A percentile compares a stretch with the other conserved stretches of the same genome.
phyloP scores from a whole-genome alignment of 176 grass and related monocot genomes.

The Carex littledalei region DNA sequence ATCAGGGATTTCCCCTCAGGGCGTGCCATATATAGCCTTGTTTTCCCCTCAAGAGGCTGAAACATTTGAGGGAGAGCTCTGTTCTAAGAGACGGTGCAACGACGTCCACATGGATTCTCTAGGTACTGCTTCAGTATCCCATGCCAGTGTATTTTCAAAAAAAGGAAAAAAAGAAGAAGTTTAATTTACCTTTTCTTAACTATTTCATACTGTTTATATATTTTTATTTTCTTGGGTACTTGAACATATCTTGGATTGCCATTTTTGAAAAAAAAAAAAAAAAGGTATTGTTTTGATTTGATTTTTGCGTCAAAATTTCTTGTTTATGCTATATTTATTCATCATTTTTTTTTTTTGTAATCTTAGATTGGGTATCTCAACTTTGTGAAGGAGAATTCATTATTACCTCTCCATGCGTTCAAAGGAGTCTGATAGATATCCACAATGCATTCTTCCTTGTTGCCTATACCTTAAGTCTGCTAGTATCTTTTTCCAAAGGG shows the following conservation, averaged over 20 bases:
- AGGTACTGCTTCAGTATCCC: slow-evolving; percentile 2
- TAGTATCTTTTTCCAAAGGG: slow-evolving; percentile 5
- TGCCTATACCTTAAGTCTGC: slow-evolving; percentile 4
- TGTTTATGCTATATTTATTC: not conserved
- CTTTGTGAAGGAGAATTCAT: slow-evolving; percentile 27
- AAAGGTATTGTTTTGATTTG: not conserved
- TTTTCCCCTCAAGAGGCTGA: not conserved
- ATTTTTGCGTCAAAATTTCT: not conserved
- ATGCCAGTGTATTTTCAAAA: not conserved
- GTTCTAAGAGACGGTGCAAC: not conserved
- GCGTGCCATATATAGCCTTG: not conserved
- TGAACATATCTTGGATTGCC: not conserved
- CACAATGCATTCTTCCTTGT: slow-evolving; percentile 28
- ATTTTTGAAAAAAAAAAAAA: not conserved
- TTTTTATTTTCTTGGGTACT: not conserved
- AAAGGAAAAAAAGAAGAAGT: not conserved
- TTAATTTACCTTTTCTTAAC: not conserved
- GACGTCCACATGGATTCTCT: slow-evolving; percentile 12
- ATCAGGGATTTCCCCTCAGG: no score
- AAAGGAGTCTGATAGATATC: slow-evolving; percentile 38
- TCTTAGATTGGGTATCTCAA: slow-evolving; percentile 19
- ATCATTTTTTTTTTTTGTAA: not conserved
- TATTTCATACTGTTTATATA: not conserved
- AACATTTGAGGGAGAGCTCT: not conserved
- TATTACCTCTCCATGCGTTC: slow-evolving; percentile 28